These are phyloP conservation scores for Tagetes patula DNA, from an alignment of 129 eudicot genomes.

Conservation along the genomic window DNA sequence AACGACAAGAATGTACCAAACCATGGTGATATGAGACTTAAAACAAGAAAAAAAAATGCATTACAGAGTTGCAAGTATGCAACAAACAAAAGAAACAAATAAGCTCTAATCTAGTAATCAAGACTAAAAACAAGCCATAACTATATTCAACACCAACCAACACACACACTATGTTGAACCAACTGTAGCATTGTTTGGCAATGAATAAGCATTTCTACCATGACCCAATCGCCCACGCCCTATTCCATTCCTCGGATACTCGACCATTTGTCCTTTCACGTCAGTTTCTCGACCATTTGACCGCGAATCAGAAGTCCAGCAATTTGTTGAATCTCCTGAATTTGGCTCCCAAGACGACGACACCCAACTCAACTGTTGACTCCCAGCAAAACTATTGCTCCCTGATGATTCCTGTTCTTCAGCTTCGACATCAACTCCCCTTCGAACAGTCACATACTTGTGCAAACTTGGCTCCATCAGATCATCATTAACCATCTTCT, in stretches of 20 bases:
- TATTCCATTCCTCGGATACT: constrained; percentile 34
- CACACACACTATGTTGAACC: constrained; percentile 26
- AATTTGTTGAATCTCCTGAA: constrained; percentile 78
- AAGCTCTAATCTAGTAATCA: constrained; percentile 7
- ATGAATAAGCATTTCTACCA: constrained; percentile 39
- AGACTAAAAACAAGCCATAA: background rate
- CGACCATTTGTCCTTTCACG: constrained; percentile 12
- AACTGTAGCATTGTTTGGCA: constrained; percentile 34
- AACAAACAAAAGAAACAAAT: constrained; percentile 30
- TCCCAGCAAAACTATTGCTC: constrained; percentile 73
- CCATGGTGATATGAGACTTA: constrained; percentile 23
- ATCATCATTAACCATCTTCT: constrained; percentile 60
- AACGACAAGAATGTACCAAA: constrained; percentile 6
- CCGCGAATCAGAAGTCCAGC: constrained; percentile 54
- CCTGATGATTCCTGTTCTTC: constrained; percentile 92
- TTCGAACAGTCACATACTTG: constrained; percentile 84
- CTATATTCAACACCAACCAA: constrained; percentile 4
- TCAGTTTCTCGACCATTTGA: constrained; percentile 31
- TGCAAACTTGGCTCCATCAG: constrained; percentile 75
- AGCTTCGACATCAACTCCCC: constrained; percentile 58
- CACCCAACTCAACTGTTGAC: constrained; percentile 56
- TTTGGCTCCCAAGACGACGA: constrained; percentile 90
- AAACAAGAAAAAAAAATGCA: constrained; percentile 23
- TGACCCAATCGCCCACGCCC: constrained; percentile 38
- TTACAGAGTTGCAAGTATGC: constrained; percentile 42